A percentile compares a stretch with the other conserved stretches of the same genome.
These are phyloP conservation scores for Helicocarpus griseus DNA, from an alignment of 2,329 filamentous ascomycete genomes.

Conservation along the genomic window DNA sequence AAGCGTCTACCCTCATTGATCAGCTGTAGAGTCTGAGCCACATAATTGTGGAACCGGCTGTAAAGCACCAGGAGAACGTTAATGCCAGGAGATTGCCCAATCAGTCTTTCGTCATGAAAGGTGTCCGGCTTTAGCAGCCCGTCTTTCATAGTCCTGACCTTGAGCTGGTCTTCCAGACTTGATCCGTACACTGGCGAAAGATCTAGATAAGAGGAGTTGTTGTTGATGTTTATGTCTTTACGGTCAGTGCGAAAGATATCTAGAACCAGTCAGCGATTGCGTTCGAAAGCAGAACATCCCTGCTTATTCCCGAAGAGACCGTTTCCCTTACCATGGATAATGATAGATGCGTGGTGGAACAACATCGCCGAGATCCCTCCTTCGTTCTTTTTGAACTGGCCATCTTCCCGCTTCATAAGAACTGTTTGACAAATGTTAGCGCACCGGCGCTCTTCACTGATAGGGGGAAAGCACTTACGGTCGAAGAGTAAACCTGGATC, in stretches of 20 bases:
- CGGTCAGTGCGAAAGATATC: constrained; percentile 34
- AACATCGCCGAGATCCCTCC: constrained; percentile 38
- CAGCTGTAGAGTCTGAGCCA: constrained; percentile 22
- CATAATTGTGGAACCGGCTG: constrained; percentile 30
- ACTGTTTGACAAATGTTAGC: constrained; percentile 6
- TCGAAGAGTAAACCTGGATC: constrained; percentile 17
- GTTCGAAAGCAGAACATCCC: background rate
- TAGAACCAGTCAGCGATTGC: background rate
- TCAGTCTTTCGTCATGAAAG: constrained; percentile 23
- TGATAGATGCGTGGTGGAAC: constrained; percentile 42
- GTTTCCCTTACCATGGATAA: constrained; percentile 34
- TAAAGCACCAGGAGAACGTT: constrained; percentile 24
- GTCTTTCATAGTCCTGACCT: constrained; percentile 24
- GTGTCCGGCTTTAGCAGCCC: constrained; percentile 30
- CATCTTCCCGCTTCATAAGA: constrained; percentile 11
- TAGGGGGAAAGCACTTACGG: constrained; percentile 5
- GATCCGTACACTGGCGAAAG: constrained; percentile 36
- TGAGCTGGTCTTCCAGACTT: constrained; percentile 22
- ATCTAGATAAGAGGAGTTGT: constrained; percentile 39
- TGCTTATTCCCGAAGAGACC: background rate
- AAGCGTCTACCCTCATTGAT: constrained; percentile 36
- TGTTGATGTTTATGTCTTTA: constrained; percentile 22
- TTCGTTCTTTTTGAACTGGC: constrained; percentile 24
- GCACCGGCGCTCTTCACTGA: no score
- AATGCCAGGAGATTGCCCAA: constrained; percentile 23